Evolutionary conservation across 2,329 filamentous ascomycete genomes (phyloP).

Genomic region (Penicillium italicum): DNA sequence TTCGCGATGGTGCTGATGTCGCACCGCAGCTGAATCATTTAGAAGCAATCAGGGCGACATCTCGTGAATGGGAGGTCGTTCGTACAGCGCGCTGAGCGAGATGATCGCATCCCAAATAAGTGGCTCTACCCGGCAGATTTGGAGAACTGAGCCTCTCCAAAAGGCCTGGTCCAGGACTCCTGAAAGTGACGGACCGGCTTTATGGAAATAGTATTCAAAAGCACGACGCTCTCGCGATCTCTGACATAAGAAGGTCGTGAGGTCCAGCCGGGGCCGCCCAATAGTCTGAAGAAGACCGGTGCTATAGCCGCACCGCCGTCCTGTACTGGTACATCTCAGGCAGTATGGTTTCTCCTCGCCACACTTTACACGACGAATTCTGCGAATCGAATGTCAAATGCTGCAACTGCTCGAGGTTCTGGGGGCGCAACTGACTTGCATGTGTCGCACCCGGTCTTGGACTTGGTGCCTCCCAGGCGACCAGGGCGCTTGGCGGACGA

Average conservation of each 20-base stretch:
- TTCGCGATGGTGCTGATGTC: slow-evolving; percentile 11
- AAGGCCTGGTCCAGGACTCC: slow-evolving; percentile 27
- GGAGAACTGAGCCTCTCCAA: slow-evolving; percentile 27
- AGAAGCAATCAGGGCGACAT: slow-evolving; percentile 8
- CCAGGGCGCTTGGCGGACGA: not conserved
- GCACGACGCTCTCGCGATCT: slow-evolving; percentile 24
- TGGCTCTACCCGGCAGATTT: slow-evolving; percentile 24
- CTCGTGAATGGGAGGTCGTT: slow-evolving; percentile 20
- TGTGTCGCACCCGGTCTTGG: slow-evolving; percentile 21
- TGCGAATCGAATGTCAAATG: not conserved
- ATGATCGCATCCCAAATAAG: slow-evolving; percentile 31
- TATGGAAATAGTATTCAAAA: slow-evolving; percentile 29
- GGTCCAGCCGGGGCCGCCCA: not conserved
- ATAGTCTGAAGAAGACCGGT: not conserved
- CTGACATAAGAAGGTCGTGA: not conserved
- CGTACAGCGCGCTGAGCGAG: slow-evolving; percentile 27
- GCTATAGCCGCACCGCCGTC: slow-evolving; percentile 16
- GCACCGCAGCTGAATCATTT: slow-evolving; percentile 11
- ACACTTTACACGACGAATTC: slow-evolving; percentile 15
- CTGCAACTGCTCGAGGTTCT: not conserved
- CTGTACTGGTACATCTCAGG: slow-evolving; percentile 16
- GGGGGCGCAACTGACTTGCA: slow-evolving; percentile 20
- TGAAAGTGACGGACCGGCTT: slow-evolving; percentile 21
- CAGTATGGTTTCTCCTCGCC: slow-evolving; percentile 20
- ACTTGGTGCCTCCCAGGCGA: slow-evolving; percentile 17